Base-by-base conservation (phyloP, 768 basidiomycete genomes). In the Mycena kentingensis region DNA sequence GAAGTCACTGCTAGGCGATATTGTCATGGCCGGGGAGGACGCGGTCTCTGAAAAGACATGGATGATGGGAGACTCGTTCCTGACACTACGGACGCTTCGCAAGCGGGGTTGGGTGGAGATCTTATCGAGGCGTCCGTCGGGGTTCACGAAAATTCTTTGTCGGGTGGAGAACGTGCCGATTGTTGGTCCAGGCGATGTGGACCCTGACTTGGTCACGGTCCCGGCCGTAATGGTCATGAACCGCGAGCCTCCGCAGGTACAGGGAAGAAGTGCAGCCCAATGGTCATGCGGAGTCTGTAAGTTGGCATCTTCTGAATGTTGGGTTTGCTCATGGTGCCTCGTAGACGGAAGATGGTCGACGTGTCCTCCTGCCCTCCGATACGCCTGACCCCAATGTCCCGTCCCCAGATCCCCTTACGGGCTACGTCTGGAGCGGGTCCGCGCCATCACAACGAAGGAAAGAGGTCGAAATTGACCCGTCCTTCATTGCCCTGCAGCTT, bases 381-480 rank as follows among this genome's bases (percentile, higher is more conserved):
- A 56, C 60, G 13, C 58, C 62, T 7, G 61, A 58, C 27, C 49
- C 58, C 29, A 66, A 71, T 27, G 46, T 69, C 6, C 67, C 78
- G 5, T 69, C 67, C 32, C 90, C 90, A 2, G 83, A 91, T 58
- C 80, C 89, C 5, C 81, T 91, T 49, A 88, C 85, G 18, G 91
- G 91, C 31, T 93, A 89, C 63, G 87, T 95, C 31, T 96, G 93
- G 93, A 88, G 85, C 55, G 81, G 82, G 16, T 81, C 85, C 3
- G 88, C 92, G 6, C 93, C 93, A 0, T 94, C 92, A 1, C 93
- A 95, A 62, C 76, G 93, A 50, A 83, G 92, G 26, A 95, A 95
- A 67, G 84, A 91, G 28, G 90, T 96, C 46, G 71, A 77, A 36
- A 76, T 96, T 47, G 91, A 95, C 60, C 94, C 95, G 0, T 83